These are phyloP conservation scores for Aechmea fasciata DNA, from an alignment of 176 grass and related monocot genomes.

Conservation along the genomic window DNA sequence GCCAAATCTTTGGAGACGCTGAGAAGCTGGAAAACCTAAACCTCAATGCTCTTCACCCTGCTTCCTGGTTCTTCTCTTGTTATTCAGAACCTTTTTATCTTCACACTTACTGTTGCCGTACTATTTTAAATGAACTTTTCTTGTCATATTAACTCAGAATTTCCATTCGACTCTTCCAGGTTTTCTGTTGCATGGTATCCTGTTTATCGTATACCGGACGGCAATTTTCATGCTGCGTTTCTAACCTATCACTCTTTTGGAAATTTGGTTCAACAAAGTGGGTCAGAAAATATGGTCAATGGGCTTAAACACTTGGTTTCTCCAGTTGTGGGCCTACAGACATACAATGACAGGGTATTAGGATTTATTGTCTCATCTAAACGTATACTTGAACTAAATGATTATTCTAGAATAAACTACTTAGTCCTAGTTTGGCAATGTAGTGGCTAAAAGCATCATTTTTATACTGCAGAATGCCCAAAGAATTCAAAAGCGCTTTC, in stretches of 20 bases:
- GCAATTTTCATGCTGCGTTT: conserved; percentile 82
- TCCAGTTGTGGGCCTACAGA: conserved; percentile 60
- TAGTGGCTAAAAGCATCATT: too few species aligned
- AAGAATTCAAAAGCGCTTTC: too few species aligned
- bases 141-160: background rate
- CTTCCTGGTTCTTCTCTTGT: conserved; percentile 65
- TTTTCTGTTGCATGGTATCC: conserved; percentile 96
- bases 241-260: conserved; percentile 87
- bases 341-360: conserved; percentile 77
- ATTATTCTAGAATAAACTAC: background rate
- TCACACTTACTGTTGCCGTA: background rate
- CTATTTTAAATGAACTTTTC: background rate
- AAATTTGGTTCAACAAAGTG: conserved; percentile 32
- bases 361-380: background rate
- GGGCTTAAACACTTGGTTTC: conserved; percentile 10
- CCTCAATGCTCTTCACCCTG: conserved; percentile 60
- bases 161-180: conserved; percentile 41
- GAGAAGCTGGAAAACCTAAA: conserved; percentile 33
- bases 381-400: background rate
- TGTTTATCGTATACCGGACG: conserved; percentile 75
- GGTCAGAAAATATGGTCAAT: conserved; percentile 1
- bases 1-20: conserved; percentile 47
- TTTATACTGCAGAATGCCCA: too few species aligned
- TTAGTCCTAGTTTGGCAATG: too few species aligned
- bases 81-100: conserved; percentile 5